Conservation (phyloP, 805 yeast genomes). For the Kodamaea kaohsiungensis region DNA sequence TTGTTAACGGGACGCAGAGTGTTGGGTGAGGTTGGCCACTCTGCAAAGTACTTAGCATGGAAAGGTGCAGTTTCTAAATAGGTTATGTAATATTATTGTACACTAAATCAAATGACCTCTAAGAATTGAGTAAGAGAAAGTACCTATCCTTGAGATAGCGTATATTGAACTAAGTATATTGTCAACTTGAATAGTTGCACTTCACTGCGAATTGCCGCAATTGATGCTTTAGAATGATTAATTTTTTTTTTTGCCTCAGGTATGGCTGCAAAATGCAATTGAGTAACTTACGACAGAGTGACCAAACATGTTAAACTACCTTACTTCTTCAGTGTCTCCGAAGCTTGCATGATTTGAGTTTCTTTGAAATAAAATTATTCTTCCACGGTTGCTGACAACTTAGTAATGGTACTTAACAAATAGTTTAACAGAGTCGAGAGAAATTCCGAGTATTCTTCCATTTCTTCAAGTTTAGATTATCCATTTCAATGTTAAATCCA, state of each 20-base stretch:
- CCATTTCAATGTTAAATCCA: too few species aligned
- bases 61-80: slow-evolving; percentile 7
- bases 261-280: background rate
- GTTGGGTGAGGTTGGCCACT: slow-evolving; percentile 77
- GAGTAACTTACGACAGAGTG: background rate
- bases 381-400: too few species aligned
- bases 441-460: too few species aligned
- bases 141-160: background rate
- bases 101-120: background rate
- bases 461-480: too few species aligned
- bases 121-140: background rate
- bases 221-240: background rate
- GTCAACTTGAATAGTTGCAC: background rate
- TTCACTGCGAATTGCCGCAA: background rate
- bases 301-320: background rate
- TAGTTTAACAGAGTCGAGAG: too few species aligned
- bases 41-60: slow-evolving; percentile 67
- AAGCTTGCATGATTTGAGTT: background rate
- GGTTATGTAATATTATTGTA: slow-evolving; percentile 5
- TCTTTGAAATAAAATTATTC: too few species aligned
- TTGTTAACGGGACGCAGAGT: slow-evolving; percentile 33
- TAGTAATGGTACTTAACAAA: too few species aligned
- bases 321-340: background rate
- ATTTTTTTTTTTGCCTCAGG: background rate
- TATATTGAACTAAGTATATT: background rate